Evolutionary conservation across 2,329 filamentous ascomycete genomes (phyloP), one percentile per base, ranked within the genome.

Genomic region (Penicillium polonicum): DNA sequence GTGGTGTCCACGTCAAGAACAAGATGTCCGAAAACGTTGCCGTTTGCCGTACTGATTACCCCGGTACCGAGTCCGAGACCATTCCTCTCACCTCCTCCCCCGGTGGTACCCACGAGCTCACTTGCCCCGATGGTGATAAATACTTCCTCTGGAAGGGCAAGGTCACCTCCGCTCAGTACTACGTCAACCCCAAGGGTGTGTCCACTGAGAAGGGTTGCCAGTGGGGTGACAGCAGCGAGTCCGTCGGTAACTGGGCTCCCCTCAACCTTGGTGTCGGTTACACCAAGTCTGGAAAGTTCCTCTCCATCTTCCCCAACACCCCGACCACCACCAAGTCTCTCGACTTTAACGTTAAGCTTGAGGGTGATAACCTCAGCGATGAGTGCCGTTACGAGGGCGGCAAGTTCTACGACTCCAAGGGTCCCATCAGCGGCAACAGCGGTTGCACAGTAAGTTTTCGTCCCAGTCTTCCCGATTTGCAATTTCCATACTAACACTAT

Each of bases 1-100:
- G 86, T 41, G 85, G 87, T 64, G 84, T 97, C 65, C 80, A 81
- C 59, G 84, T 96, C 59, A 72, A 87, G 74, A 99, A 96, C 82
- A 85, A 88, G 55, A 82, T 97, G 35, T 70, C 76, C 49, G 72
- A 84, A 38, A 78, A 83, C 43, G 88, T 90, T 29, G 83, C 88
- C 44, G 84, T 96, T 66, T 99, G 94, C 85, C 91, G 91, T 75
- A 97, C 94, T 64, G 92, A 97, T 75, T 99, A 99, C 78, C 94
- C 94, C 61, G 93, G 92, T 71, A 92, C 87, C 58, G 94, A 99
- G 80, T 82, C 82, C 68, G 93, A 96, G 86, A 90, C 89, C 54
- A 83, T 97, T 58, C 90, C 93, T 45, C 79, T 92, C 46, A 77
- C 85, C 57, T 82, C 88, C 43, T 64, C 75, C 5, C 77, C 89